Conservation (phyloP, 352 stramenopile genomes). For the Phytophthora hybrid region DNA sequence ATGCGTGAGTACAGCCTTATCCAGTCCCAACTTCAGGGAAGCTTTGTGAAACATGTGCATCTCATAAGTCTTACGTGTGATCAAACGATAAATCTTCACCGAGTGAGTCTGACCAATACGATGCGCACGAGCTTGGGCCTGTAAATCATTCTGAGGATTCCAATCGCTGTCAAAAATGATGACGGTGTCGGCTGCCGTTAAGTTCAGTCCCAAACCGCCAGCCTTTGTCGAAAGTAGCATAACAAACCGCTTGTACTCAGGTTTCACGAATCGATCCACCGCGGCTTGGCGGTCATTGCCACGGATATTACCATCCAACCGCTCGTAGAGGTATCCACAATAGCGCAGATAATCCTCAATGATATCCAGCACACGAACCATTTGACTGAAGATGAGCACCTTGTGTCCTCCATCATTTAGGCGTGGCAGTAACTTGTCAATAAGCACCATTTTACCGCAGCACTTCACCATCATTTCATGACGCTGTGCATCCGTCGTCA, state of each 20-base stretch:
- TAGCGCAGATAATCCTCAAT: slow-evolving; percentile 98
- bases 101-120: slow-evolving; percentile 93
- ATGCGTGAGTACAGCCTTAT: slow-evolving; percentile 93
- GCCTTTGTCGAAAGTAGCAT: slow-evolving; percentile 99
- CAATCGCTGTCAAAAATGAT: slow-evolving; percentile 99
- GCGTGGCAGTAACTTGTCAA: slow-evolving; percentile 99
- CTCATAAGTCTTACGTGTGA: slow-evolving; percentile 94
- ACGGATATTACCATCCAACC: slow-evolving; percentile 98
- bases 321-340: slow-evolving; percentile 94
- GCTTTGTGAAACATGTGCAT: slow-evolving; percentile 96
- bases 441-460: slow-evolving; percentile 99
- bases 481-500: slow-evolving; percentile 78
- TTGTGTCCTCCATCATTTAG: slow-evolving; percentile 97
- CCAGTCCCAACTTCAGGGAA: slow-evolving; percentile 93
- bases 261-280: slow-evolving; percentile 91
- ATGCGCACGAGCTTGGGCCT: slow-evolving; percentile 93
- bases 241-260: slow-evolving; percentile 94
- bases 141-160: slow-evolving; percentile 98
- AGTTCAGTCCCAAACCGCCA: slow-evolving; percentile 94
- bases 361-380: slow-evolving; percentile 99
- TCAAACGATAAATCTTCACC: slow-evolving; percentile 91
- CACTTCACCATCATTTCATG: slow-evolving; percentile 96
- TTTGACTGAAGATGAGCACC: slow-evolving; percentile 99
- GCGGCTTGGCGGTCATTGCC: slow-evolving; percentile 89
- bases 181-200: slow-evolving; percentile 95